A percentile compares a stretch with the other conserved stretches of the same genome.
These are phyloP conservation scores for Prillingera fragicola DNA, from an alignment of 1,284 basidiomycete species.

Conservation along the genomic window DNA sequence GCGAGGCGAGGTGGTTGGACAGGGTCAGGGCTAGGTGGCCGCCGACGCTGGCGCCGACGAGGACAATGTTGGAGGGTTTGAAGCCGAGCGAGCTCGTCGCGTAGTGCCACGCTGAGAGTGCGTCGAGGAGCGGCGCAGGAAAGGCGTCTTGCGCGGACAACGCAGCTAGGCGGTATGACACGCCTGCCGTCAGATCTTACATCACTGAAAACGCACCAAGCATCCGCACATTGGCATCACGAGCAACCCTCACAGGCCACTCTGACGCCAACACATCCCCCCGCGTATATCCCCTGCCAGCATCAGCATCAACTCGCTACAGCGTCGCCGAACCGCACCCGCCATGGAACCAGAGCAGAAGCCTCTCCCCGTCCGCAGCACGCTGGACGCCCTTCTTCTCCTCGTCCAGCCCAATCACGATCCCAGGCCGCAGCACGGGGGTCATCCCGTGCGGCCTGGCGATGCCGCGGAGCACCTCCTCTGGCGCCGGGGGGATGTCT, in stretches of 20 bases:
- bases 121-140: not conserved
- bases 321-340: not conserved
- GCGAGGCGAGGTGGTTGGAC: not conserved
- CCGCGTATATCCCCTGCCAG: not conserved
- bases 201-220: not conserved
- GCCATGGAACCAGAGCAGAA: conserved; percentile 3
- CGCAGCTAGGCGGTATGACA: not conserved
- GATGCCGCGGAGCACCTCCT: too few relatives aligned
- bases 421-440: too few relatives aligned
- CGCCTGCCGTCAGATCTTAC: not conserved
- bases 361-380: conserved; percentile 2
- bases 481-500: too few relatives aligned
- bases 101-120: not conserved
- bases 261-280: not conserved
- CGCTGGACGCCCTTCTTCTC: not conserved
- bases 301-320: too few relatives aligned
- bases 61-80: not conserved
- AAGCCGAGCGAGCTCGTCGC: not conserved
- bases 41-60: not conserved
- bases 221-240: not conserved
- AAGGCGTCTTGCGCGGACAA: not conserved
- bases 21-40: not conserved
- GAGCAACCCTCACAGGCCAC: not conserved
- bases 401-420: too few relatives aligned
- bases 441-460: too few relatives aligned